Conservation (phyloP, 2,329 filamentous ascomycete species). For the Alternaria brassicae region DNA sequence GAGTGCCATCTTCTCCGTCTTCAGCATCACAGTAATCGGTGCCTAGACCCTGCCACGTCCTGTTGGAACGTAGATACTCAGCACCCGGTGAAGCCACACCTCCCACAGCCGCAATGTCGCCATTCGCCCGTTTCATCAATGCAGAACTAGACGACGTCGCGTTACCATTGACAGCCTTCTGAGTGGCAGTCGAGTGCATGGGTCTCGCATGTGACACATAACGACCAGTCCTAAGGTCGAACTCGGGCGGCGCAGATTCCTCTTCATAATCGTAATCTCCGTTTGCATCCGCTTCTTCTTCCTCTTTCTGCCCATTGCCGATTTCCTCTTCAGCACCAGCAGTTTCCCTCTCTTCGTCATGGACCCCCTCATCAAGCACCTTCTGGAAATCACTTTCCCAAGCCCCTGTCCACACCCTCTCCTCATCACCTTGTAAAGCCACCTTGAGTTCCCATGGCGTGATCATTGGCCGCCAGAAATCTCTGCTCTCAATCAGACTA, state of each 20-base stretch:
- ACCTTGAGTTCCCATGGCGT: slow-evolving; percentile 93
- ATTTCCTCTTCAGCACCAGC: slow-evolving; percentile 53
- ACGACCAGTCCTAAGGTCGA: slow-evolving; percentile 86
- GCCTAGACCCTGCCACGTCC: slow-evolving; percentile 91
- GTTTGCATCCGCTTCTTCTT: slow-evolving; percentile 18
- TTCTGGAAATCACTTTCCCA: slow-evolving; percentile 89
- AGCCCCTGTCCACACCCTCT: slow-evolving; percentile 82
- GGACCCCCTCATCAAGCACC: slow-evolving; percentile 57
- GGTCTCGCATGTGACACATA: slow-evolving; percentile 82
- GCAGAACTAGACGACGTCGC: slow-evolving; percentile 50
- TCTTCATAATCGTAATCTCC: slow-evolving; percentile 62
- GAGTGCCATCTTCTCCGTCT: slow-evolving; percentile 64
- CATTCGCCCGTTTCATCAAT: slow-evolving; percentile 69
- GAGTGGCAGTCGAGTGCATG: slow-evolving; percentile 55
- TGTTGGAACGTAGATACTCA: slow-evolving; percentile 79
- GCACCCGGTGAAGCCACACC: slow-evolving; percentile 90
- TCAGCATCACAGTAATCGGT: slow-evolving; percentile 77
- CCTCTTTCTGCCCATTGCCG: slow-evolving; percentile 64
- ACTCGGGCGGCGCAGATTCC: slow-evolving; percentile 78
- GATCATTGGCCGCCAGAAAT: slow-evolving; percentile 86
- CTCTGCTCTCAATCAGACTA: slow-evolving; percentile 84
- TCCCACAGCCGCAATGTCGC: slow-evolving; percentile 81
- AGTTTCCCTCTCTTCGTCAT: slow-evolving; percentile 14
- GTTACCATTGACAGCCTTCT: slow-evolving; percentile 11
- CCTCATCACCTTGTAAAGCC: slow-evolving; percentile 75